Percentiles rank a stretch among this genome's conserved stretches.
phyloP scores from a whole-genome alignment of 2,329 filamentous ascomycete species.

The Plenodomus tracheiphilus region DNA sequence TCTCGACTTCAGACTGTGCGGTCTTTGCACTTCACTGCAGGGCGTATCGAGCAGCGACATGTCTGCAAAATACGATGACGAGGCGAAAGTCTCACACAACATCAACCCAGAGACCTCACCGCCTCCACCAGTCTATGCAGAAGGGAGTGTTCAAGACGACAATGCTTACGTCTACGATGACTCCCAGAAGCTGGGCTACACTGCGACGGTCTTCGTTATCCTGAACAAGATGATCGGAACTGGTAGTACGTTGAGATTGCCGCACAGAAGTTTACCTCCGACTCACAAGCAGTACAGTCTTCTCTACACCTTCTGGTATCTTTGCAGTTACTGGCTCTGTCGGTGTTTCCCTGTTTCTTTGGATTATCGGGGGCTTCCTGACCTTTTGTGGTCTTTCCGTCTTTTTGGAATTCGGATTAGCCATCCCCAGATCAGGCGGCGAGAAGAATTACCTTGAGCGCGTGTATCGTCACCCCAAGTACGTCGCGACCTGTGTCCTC shows the following conservation, averaged over 20 bases:
- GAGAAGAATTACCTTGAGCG: constrained; percentile 70
- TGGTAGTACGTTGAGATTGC: constrained; percentile 22
- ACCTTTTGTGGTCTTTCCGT: constrained; percentile 64
- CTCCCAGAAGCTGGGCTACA: constrained; percentile 38
- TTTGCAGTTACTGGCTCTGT: constrained; percentile 59
- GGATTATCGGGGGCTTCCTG: constrained; percentile 57
- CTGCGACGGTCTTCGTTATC: constrained; percentile 40
- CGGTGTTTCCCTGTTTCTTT: constrained; percentile 58
- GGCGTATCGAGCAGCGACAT: constrained; percentile 9
- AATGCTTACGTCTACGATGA: constrained; percentile 38
- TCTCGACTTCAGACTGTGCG: constrained; percentile 7
- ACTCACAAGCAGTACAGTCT: constrained; percentile 40
- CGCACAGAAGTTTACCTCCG: constrained; percentile 4
- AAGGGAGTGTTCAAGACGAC: constrained; percentile 36
- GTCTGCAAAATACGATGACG: constrained; percentile 25
- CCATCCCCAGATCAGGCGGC: constrained; percentile 64
- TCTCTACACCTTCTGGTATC: constrained; percentile 62
- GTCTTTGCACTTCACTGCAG: neutral
- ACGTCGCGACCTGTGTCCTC: constrained; percentile 63
- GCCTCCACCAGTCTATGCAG: constrained; percentile 19
- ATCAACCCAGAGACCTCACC: constrained; percentile 14
- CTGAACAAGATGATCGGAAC: constrained; percentile 38
- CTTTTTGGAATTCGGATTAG: constrained; percentile 66
- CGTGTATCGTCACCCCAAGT: constrained; percentile 62
- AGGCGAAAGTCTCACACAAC: constrained; percentile 21